Base-by-base conservation (phyloP, 2,329 filamentous ascomycete species). In the Claviceps sorghi region DNA sequence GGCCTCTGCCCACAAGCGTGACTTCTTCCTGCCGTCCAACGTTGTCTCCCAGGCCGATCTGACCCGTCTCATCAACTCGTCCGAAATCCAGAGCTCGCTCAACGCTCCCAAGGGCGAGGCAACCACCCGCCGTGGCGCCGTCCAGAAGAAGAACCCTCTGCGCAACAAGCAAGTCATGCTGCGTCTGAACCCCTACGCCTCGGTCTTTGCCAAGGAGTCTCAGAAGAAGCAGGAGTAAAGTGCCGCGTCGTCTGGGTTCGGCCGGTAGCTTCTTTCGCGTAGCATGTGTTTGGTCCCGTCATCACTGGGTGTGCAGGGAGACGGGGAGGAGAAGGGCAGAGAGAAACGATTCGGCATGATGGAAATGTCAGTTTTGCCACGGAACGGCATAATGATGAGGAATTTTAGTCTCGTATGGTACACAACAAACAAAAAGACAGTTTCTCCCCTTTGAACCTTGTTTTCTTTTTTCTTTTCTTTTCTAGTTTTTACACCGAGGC, bases 81-180 rank as follows among this genome's bases (percentile, higher is more conserved):
- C 88, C 67, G 93, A 98, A 79, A 86, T 97, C 73, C 93, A 98
- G 84, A 87, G 84, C 73, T 91, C 95, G 55, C 83, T 98, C 67
- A 84, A 86, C 65, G 88, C 85, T 57, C 88, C 90, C 73, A 93
- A 90, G 80, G 93, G 93, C 65, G 82, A 85, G 64, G 82, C 88
- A 68, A 75, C 83, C 69, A 94, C 89, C 74, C 96, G 96, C 83
- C 88, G 93, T 69, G 76, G 79, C 62, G 76, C 80, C 67, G 88
- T 95, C 62, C 91, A 96, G 83, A 98, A 98, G 89, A 97, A 97
- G 90, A 98, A 98, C 83, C 93, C 93, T 67, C 89, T 98, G 64
- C 80, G 79, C 76, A 98, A 98, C 86, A 95, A 89, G 83, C 93
- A 97, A 82, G 86, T 98, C 62, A 82, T 96, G 75, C 86, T 98